Conservation (phyloP, 495 filamentous ascomycete genomes). For the Penicillium herquei region DNA sequence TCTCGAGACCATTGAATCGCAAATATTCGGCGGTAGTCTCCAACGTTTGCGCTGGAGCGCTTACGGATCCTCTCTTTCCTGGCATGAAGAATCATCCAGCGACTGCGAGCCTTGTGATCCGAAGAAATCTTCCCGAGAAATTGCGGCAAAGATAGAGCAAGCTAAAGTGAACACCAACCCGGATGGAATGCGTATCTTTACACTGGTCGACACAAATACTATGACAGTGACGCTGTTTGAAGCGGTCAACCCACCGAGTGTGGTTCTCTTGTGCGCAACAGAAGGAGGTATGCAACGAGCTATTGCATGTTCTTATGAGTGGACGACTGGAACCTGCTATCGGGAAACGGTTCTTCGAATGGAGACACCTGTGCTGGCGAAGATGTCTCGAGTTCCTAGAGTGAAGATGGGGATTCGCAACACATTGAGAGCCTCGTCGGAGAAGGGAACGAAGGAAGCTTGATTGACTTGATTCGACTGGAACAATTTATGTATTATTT, state of each 20-base stretch:
- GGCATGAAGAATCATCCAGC: no score
- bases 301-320: constrained; percentile 1
- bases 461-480: no score
- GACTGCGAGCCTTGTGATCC: no score
- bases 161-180: no score
- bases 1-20: background rate
- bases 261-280: background rate
- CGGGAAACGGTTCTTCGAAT: background rate
- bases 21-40: background rate
- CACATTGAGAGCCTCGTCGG: no score
- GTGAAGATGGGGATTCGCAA: background rate
- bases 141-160: no score
- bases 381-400: constrained; percentile 1
- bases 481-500: no score
- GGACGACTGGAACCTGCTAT: background rate
- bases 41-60: background rate
- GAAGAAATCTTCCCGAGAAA: no score
- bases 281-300: constrained; percentile 4
- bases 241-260: background rate
- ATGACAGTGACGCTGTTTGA: constrained; percentile 1
- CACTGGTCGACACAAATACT: background rate
- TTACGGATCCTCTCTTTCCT: background rate
- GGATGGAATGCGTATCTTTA: background rate
- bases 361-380: constrained; percentile 1
- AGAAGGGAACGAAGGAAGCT: no score